Evolutionary conservation across 441 rosid genomes (phyloP).

Genomic region (Caryocar brasiliense): DNA sequence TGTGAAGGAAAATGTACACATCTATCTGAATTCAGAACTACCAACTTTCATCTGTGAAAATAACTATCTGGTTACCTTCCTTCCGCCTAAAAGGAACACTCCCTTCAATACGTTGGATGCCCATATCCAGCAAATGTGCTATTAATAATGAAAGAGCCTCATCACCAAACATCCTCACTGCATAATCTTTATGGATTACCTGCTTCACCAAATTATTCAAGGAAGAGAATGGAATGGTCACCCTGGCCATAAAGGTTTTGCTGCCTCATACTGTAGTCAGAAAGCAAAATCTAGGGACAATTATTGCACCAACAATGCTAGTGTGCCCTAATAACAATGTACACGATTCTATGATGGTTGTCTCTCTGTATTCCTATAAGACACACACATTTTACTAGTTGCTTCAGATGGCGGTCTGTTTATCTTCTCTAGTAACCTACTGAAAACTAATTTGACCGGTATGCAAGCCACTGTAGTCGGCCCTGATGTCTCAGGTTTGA

Average conservation of each 20-base stretch:
- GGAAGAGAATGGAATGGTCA: neutral
- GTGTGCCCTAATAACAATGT: conserved; percentile 16
- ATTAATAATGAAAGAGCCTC: neutral
- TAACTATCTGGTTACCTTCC: conserved; percentile 8
- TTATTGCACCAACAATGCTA: conserved; percentile 17
- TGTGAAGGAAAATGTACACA: conserved; percentile 12
- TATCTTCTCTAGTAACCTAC: conserved; percentile 96
- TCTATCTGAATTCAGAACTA: conserved; percentile 9
- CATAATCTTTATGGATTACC: conserved; percentile 6
- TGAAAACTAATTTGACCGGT: conserved; percentile 89
- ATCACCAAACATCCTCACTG: neutral
- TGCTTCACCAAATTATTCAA: conserved; percentile 13
- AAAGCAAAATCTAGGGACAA: conserved; percentile 22
- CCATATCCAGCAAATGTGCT: neutral
- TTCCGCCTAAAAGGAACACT: conserved; percentile 7
- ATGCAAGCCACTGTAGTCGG: conserved; percentile 93
- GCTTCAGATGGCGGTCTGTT: conserved; percentile 81
- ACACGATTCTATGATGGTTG: conserved; percentile 29
- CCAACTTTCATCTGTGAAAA: conserved; percentile 5
- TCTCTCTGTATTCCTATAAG: conserved; percentile 32
- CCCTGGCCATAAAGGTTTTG: neutral
- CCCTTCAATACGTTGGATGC: neutral
- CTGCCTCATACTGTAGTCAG: conserved; percentile 3
- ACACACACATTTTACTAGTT: conserved; percentile 32
- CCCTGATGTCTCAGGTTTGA: conserved; percentile 55